These are phyloP conservation scores for Acanthamoeba rhysodes DNA, from an alignment of 208 protist species.

Conservation along the genomic window DNA sequence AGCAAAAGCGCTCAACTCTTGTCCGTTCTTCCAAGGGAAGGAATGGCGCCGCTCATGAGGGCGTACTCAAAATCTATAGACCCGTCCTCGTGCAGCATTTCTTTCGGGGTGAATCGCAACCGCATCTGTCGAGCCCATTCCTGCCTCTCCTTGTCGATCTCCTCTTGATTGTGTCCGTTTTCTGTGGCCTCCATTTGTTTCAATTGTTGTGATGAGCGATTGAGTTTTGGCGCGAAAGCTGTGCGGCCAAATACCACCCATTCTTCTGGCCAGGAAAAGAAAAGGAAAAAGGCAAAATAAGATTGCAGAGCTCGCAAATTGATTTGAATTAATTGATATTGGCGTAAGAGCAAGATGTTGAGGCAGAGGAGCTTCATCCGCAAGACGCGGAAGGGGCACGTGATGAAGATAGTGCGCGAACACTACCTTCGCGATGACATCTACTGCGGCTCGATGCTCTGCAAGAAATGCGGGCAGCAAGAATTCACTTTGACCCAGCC, in stretches of 20 bases:
- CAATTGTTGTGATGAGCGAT: neutral
- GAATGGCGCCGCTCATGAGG: neutral
- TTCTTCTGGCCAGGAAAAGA: neutral
- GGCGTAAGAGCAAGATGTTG: slow-evolving; percentile 40
- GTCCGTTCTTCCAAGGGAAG: too few relatives aligned
- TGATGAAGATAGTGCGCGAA: slow-evolving; percentile 85
- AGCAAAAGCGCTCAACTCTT: too few relatives aligned
- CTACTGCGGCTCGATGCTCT: slow-evolving; percentile 77
- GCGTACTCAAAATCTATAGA: slow-evolving; percentile 33
- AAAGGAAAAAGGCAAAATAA: neutral
- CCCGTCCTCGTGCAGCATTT: slow-evolving; percentile 46
- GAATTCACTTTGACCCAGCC: neutral
- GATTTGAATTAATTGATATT: neutral
- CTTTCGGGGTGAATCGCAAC: slow-evolving; percentile 24
- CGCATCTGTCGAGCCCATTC: slow-evolving; percentile 64
- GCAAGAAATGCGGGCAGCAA: slow-evolving; percentile 56
- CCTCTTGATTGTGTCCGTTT: neutral
- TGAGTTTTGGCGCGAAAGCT: neutral
- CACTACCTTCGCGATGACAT: slow-evolving; percentile 89
- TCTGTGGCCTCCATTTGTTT: neutral
- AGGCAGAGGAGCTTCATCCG: slow-evolving; percentile 71
- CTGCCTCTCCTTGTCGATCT: slow-evolving; percentile 14
- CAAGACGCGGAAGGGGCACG: slow-evolving; percentile 82
- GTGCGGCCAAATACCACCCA: neutral
- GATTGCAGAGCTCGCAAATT: neutral